A percentile compares a stretch with the other conserved stretches of the same genome.
Conservation (phyloP, 257 asterid genomes). For the Rehmannia glutinosa region DNA sequence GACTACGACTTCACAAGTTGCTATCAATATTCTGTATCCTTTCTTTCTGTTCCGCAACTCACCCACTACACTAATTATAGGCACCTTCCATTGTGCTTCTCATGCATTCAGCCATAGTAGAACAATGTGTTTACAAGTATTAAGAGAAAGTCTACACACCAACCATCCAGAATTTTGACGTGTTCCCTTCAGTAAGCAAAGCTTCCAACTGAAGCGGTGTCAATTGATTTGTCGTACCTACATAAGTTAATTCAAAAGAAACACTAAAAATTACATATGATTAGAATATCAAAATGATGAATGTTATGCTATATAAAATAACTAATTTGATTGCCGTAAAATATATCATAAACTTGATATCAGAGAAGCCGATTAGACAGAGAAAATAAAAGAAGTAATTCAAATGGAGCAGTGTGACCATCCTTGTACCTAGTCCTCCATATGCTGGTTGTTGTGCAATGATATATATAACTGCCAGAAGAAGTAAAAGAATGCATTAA, state of each 20-base stretch:
- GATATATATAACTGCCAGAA: conserved; percentile 63
- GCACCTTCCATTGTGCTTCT: neutral
- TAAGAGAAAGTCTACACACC: conserved; percentile 49
- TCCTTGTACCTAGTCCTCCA: conserved; percentile 59
- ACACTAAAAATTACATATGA: neutral
- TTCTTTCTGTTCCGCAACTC: too few relatives aligned
- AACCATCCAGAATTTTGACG: conserved; percentile 91
- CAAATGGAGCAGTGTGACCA: neutral
- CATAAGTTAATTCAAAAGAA: conserved; percentile 15
- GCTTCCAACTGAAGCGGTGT: conserved; percentile 90
- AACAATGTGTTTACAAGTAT: too few relatives aligned
- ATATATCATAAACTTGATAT: neutral
- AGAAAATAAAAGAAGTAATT: neutral
- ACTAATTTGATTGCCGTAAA: conserved; percentile 1
- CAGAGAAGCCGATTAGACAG: neutral
- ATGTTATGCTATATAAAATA: conserved; percentile 1
- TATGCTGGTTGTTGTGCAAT: conserved; percentile 73
- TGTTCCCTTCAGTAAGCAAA: conserved; percentile 82
- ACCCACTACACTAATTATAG: neutral
- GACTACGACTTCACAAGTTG: too few relatives aligned
- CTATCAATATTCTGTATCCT: too few relatives aligned
- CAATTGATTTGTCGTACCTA: conserved; percentile 72
- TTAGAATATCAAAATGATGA: neutral
- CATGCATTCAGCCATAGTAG: neutral
- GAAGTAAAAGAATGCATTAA: conserved; percentile 17